Conservation (phyloP, 495 filamentous ascomycete species). For the Penicillium turbatum region DNA sequence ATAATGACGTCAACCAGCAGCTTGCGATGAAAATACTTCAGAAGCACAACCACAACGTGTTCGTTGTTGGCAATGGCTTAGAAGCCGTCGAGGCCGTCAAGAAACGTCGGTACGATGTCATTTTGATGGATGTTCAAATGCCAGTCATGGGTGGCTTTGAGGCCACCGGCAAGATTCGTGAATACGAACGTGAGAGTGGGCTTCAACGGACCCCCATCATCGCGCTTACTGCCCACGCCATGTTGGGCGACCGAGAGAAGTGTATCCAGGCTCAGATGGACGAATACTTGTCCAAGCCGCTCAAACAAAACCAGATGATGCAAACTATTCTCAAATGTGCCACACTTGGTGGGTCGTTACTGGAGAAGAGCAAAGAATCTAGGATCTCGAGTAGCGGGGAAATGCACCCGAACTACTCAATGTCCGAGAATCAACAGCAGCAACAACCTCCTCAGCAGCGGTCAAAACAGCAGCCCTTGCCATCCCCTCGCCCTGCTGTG, state of each 20-base stretch:
- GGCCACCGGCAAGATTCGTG: slow-evolving; percentile 92
- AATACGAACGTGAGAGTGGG: slow-evolving; percentile 75
- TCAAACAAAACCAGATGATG: slow-evolving; percentile 97
- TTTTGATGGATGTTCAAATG: slow-evolving; percentile 99
- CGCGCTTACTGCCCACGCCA: slow-evolving; percentile 95
- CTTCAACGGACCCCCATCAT: slow-evolving; percentile 89
- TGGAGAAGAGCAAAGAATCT: slow-evolving; percentile 65
- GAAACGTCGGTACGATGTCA: slow-evolving; percentile 88
- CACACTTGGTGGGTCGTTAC: slow-evolving; percentile 81
- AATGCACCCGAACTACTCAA: slow-evolving; percentile 38
- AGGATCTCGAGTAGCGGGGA: slow-evolving; percentile 54
- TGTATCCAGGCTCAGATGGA: slow-evolving; percentile 99
- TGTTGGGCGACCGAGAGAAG: slow-evolving; percentile 98
- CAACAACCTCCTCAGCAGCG: slow-evolving; percentile 15
- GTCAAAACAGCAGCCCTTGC: slow-evolving; percentile 19
- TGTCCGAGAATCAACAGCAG: slow-evolving; percentile 26
- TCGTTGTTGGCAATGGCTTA: slow-evolving; percentile 90
- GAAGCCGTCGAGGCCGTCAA: slow-evolving; percentile 89
- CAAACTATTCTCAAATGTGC: slow-evolving; percentile 97
- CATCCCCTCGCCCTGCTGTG: slow-evolving; percentile 41
- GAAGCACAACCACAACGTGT: slow-evolving; percentile 96
- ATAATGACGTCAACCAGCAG: slow-evolving; percentile 96
- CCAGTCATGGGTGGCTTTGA: slow-evolving; percentile 99
- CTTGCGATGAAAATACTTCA: slow-evolving; percentile 95
- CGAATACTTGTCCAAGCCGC: slow-evolving; percentile 95